These are phyloP conservation scores for Pholiota microspora DNA, from an alignment of 768 basidiomycete genomes.

Conservation along the genomic window DNA sequence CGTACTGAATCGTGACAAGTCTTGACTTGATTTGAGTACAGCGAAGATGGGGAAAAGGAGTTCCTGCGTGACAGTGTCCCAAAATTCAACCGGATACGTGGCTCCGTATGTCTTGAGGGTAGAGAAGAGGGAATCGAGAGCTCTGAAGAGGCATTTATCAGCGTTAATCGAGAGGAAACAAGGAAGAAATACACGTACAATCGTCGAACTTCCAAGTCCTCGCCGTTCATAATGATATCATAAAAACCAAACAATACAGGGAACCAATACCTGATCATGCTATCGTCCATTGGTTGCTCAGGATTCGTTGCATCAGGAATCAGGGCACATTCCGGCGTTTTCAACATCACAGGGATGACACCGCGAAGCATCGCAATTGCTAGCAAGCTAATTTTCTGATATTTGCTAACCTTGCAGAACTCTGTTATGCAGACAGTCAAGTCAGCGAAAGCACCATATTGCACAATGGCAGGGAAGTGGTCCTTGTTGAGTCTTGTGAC, in stretches of 20 bases:
- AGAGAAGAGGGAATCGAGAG: conserved; percentile 93
- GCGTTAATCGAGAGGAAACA: conserved; percentile 10
- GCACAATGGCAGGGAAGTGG: conserved; percentile 88
- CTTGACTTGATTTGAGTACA: conserved; percentile 89
- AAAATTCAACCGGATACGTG: conserved; percentile 87
- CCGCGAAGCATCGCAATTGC: conserved; percentile 96
- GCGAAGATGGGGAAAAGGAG: conserved; percentile 98
- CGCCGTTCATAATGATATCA: conserved; percentile 99
- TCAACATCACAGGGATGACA: conserved; percentile 89
- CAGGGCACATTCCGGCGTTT: conserved; percentile 65
- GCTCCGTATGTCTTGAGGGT: conserved; percentile 89
- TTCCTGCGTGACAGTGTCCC: conserved; percentile 97
- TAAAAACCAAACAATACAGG: conserved; percentile 97
- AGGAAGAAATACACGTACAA: conserved; percentile 57
- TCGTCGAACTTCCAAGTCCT: conserved; percentile 95
- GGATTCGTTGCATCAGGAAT: conserved; percentile 21
- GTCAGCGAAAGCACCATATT: conserved; percentile 93
- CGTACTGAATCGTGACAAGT: conserved; percentile 88
- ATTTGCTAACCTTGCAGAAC: conserved; percentile 99
- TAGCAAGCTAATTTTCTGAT: conserved; percentile 94
- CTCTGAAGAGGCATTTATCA: conserved; percentile 46
- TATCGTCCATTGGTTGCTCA: conserved; percentile 60
- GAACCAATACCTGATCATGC: conserved; percentile 97
- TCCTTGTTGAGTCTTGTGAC: conserved; percentile 89
- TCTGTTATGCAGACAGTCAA: conserved; percentile 97